Percentiles rank a stretch among this genome's conserved stretches.
phyloP scores from a whole-genome alignment of 441 rosid species.

The Aquilaria agallochum region DNA sequence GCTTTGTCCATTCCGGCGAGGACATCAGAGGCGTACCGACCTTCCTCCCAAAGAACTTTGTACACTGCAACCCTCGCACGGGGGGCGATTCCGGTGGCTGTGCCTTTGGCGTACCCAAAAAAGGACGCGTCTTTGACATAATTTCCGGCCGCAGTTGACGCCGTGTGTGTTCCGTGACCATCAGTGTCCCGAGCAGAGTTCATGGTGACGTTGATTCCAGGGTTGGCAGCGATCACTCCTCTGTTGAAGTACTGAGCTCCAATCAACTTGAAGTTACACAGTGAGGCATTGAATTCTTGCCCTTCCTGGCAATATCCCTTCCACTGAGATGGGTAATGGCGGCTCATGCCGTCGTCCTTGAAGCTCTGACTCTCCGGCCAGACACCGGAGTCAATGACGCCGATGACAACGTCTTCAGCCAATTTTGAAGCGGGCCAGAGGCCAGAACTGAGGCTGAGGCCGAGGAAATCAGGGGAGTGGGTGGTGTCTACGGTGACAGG shows the following conservation, averaged over 20 bases:
- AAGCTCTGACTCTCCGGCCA: constrained; percentile 42
- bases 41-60: constrained; percentile 32
- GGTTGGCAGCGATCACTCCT: constrained; percentile 31
- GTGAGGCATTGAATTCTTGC: constrained; percentile 30
- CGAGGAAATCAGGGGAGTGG: constrained; percentile 34
- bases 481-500: constrained; percentile 33
- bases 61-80: constrained; percentile 33
- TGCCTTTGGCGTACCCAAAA: constrained; percentile 40
- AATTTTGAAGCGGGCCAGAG: constrained; percentile 31
- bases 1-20: constrained; percentile 46
- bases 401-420: constrained; percentile 31
- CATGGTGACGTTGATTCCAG: constrained; percentile 19
- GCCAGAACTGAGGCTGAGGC: constrained; percentile 21
- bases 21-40: constrained; percentile 32
- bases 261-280: constrained; percentile 36
- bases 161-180: constrained; percentile 45
- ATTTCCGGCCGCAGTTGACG: constrained; percentile 37
- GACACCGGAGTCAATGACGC: constrained; percentile 36
- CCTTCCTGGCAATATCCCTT: constrained; percentile 35
- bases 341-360: constrained; percentile 28
- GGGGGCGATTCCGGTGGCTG: constrained; percentile 40
- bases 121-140: constrained; percentile 23
- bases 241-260: constrained; percentile 37
- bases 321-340: constrained; percentile 27
- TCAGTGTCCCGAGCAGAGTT: constrained; percentile 30